A percentile compares a stretch with the other conserved stretches of the same genome.
phyloP scores from a whole-genome alignment of 1,139 yeast genomes.

The Spathaspora sp. region DNA sequence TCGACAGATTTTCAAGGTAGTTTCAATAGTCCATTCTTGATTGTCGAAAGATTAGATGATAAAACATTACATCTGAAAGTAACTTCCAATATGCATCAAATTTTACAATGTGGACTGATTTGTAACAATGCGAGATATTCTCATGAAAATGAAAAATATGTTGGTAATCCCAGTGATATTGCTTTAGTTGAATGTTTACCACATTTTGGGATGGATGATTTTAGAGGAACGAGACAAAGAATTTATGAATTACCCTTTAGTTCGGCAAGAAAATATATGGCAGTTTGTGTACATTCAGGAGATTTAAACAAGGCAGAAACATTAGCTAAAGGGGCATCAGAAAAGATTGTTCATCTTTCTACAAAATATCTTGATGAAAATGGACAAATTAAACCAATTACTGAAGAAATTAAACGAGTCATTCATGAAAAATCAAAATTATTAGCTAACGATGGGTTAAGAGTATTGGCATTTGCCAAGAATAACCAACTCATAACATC shows the following conservation, averaged over 20 bases:
- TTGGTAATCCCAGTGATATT: slow-evolving; percentile 94
- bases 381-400: slow-evolving; percentile 56
- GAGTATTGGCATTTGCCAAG: slow-evolving; percentile 82
- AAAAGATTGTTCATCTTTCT: slow-evolving; percentile 65
- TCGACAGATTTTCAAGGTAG: slow-evolving; percentile 67
- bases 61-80: slow-evolving; percentile 42
- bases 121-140: slow-evolving; percentile 83
- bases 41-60: slow-evolving; percentile 48
- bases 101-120: slow-evolving; percentile 68
- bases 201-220: slow-evolving; percentile 70
- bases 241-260: slow-evolving; percentile 80
- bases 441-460: slow-evolving; percentile 80
- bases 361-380: slow-evolving; percentile 56
- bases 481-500: slow-evolving; percentile 28
- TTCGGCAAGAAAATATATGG: slow-evolving; percentile 86
- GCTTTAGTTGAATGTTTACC: slow-evolving; percentile 77
- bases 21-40: slow-evolving; percentile 43
- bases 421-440: slow-evolving; percentile 57
- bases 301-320: slow-evolving; percentile 56
- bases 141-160: slow-evolving; percentile 63
- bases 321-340: slow-evolving; percentile 87
- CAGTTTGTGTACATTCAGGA: slow-evolving; percentile 64
- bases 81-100: slow-evolving; percentile 51
- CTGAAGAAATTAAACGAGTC: slow-evolving; percentile 43
- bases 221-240: slow-evolving; percentile 58